Conservation (phyloP, 2,329 filamentous ascomycete species). For the Fonsecaea pugnacius region DNA sequence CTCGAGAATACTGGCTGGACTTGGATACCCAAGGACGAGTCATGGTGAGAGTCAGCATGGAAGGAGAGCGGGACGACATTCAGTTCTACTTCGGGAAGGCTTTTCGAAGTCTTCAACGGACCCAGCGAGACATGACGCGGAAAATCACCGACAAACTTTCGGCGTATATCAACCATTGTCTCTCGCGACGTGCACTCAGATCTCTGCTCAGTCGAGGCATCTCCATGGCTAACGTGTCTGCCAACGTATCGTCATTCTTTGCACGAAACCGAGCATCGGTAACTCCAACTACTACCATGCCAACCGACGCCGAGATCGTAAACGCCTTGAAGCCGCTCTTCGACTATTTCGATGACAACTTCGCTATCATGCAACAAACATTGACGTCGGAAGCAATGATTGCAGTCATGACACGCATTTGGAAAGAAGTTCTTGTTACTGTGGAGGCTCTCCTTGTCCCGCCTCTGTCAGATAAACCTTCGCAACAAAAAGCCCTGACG, state of each 20-base stretch:
- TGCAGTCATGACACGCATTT: constrained; percentile 95
- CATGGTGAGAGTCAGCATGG: constrained; percentile 93
- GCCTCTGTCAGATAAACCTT: constrained; percentile 91
- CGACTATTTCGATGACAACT: constrained; percentile 96
- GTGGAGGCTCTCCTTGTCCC: constrained; percentile 90
- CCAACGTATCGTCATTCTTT: constrained; percentile 73
- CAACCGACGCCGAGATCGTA: constrained; percentile 74
- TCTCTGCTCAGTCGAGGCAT: constrained; percentile 74
- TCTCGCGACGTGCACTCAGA: constrained; percentile 80
- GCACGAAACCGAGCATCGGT: constrained; percentile 50
- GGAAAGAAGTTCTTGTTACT: constrained; percentile 95
- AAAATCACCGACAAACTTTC: constrained; percentile 99
- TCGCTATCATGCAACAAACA: constrained; percentile 97
- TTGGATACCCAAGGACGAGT: constrained; percentile 92
- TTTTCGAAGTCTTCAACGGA: constrained; percentile 91
- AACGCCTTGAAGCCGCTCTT: constrained; percentile 83
- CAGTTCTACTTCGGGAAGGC: constrained; percentile 98
- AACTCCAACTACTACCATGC: constrained; percentile 52
- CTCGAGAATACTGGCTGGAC: constrained; percentile 96
- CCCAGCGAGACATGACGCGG: constrained; percentile 96
- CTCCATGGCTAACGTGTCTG: constrained; percentile 73
- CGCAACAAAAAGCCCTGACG: constrained; percentile 77
- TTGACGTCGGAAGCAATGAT: constrained; percentile 95
- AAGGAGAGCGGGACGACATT: constrained; percentile 96
- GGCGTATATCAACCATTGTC: constrained; percentile 84